A percentile compares a stretch with the other conserved stretches of the same genome.
phyloP scores from a whole-genome alignment of 2,329 filamentous ascomycete species.

The Monosporascus sp. region DNA sequence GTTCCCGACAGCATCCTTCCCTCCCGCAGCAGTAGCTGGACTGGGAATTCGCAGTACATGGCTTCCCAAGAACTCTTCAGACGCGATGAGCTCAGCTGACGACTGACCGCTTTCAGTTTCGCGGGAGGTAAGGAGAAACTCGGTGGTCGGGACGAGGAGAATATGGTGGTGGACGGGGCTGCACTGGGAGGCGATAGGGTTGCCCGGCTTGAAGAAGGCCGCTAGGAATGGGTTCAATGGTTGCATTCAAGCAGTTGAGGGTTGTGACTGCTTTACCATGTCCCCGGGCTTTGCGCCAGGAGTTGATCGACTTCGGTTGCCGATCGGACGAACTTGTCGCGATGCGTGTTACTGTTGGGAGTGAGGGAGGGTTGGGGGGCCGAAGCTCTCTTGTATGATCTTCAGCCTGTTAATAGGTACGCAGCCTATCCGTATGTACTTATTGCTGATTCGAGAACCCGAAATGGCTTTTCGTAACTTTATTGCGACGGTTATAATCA shows the following conservation, averaged over 20 bases:
- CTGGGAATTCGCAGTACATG: conserved; percentile 85
- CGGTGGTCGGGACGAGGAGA: conserved; percentile 87
- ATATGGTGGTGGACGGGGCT: conserved; percentile 87
- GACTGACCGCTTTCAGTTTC: conserved; percentile 78
- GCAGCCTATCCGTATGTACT: too few species aligned
- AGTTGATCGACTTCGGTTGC: conserved; percentile 1
- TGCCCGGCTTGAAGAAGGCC: conserved; percentile 85
- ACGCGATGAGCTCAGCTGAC: conserved; percentile 75
- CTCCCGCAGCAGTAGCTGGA: conserved; percentile 43
- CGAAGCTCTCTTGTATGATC: too few species aligned
- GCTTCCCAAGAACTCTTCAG: conserved; percentile 93
- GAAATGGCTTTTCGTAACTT: too few species aligned
- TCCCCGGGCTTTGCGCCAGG: conserved; percentile 15
- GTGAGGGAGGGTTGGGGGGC: too few species aligned
- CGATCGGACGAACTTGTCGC: neutral
- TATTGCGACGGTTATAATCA: too few species aligned
- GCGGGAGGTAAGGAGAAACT: conserved; percentile 81
- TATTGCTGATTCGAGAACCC: too few species aligned
- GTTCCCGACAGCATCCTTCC: conserved; percentile 55
- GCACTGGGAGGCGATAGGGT: conserved; percentile 87
- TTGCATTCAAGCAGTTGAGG: conserved; percentile 71
- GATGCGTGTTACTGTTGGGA: neutral
- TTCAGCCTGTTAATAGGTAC: too few species aligned
- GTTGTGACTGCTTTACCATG: conserved; percentile 14
- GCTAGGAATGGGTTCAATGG: conserved; percentile 97